These are phyloP conservation scores for Elongisporangium undulatum DNA, from an alignment of 352 stramenopile species.

Conservation along the genomic window DNA sequence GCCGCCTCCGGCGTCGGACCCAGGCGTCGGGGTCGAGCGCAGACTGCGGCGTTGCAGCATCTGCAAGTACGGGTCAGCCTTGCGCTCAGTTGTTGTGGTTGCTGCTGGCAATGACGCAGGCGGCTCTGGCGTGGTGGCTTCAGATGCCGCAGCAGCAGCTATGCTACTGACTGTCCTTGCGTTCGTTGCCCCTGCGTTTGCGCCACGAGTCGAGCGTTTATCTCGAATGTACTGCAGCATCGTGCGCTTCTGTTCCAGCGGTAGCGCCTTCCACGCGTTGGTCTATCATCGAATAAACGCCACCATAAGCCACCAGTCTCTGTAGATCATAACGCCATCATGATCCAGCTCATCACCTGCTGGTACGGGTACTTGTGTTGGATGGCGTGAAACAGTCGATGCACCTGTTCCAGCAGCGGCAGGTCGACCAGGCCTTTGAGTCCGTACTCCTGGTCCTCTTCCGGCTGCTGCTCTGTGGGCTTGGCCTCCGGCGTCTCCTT, in stretches of 20 bases:
- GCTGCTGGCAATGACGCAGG: constrained; percentile 1
- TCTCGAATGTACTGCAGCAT: constrained; percentile 83
- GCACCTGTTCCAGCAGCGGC: constrained; percentile 80
- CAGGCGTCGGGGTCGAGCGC: constrained; percentile 12
- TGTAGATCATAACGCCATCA: neutral
- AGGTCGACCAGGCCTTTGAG: constrained; percentile 58
- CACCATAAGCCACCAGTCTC: neutral
- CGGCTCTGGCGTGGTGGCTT: neutral
- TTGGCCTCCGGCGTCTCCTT: neutral
- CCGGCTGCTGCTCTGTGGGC: constrained; percentile 5
- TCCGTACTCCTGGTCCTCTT: constrained; percentile 59
- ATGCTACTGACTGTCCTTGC: neutral
- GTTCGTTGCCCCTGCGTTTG: constrained; percentile 5
- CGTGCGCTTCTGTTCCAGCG: constrained; percentile 70
- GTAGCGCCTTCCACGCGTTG: constrained; percentile 64
- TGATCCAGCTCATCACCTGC: constrained; percentile 32
- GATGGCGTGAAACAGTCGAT: constrained; percentile 82
- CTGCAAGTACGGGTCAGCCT: constrained; percentile 67
- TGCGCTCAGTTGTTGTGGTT: constrained; percentile 14
- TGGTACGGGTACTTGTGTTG: constrained; percentile 80
- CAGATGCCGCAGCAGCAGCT: constrained; percentile 2
- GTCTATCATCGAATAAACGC: constrained; percentile 32
- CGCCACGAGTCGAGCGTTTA: constrained; percentile 20
- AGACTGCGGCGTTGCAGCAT: constrained; percentile 75
- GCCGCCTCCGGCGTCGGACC: neutral